Evolutionary conservation across 148 eudicot genomes (phyloP).

Genomic region (Cornus florida): DNA sequence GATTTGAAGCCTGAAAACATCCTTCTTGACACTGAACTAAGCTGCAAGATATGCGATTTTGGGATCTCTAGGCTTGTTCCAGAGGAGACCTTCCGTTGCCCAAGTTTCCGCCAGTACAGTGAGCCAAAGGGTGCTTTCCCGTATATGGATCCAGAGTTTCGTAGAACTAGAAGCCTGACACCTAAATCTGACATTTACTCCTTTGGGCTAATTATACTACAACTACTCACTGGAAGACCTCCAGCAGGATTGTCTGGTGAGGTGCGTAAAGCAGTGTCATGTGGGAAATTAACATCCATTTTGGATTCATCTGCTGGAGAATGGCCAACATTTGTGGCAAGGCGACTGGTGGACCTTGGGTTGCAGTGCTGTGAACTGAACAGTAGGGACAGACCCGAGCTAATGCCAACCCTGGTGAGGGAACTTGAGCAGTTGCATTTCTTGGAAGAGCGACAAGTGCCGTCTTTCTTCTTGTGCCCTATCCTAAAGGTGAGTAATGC

Average conservation of each 20-base stretch:
- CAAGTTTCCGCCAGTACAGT: slow-evolving; percentile 47
- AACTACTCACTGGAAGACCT: slow-evolving; percentile 64
- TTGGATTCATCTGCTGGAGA: slow-evolving; percentile 76
- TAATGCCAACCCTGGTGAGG: slow-evolving; percentile 56
- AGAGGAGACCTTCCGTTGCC: slow-evolving; percentile 47
- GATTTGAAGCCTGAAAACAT: slow-evolving; percentile 67
- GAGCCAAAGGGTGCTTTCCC: slow-evolving; percentile 58
- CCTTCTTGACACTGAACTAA: slow-evolving; percentile 57
- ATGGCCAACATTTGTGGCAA: slow-evolving; percentile 64
- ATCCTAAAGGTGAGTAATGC: slow-evolving; percentile 54
- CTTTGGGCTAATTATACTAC: slow-evolving; percentile 66
- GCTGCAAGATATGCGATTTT: slow-evolving; percentile 67
- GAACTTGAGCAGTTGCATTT: slow-evolving; percentile 68
- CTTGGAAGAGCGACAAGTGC: slow-evolving; percentile 59
- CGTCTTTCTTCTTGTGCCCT: slow-evolving; percentile 77
- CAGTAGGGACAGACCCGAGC: slow-evolving; percentile 64
- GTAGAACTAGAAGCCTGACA: slow-evolving; percentile 54
- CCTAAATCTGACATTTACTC: slow-evolving; percentile 74
- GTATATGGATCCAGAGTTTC: slow-evolving; percentile 73
- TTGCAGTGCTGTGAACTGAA: slow-evolving; percentile 70
- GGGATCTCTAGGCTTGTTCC: slow-evolving; percentile 52
- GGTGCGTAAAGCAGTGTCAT: slow-evolving; percentile 58
- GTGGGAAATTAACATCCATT: slow-evolving; percentile 49
- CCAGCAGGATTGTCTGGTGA: slow-evolving; percentile 47
- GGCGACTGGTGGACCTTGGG: slow-evolving; percentile 55